These are phyloP conservation scores for Lactarius deliciosus DNA, from an alignment of 768 basidiomycete species.

Conservation along the genomic window DNA sequence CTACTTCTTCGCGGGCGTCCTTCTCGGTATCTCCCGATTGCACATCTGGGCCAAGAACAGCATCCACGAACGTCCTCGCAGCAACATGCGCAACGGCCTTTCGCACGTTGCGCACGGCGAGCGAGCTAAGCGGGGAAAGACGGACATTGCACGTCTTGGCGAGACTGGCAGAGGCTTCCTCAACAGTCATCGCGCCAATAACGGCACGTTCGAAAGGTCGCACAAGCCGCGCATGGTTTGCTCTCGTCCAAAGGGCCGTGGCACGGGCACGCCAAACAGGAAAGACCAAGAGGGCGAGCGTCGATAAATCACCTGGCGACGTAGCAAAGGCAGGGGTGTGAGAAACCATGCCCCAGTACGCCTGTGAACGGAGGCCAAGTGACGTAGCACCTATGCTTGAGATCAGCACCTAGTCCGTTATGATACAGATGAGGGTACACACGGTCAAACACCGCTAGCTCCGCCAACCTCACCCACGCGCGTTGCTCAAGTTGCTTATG, in stretches of 20 bases:
- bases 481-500: slow-evolving; percentile 45
- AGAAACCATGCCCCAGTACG: slow-evolving; percentile 53
- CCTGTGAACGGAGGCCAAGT: slow-evolving; percentile 46
- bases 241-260: slow-evolving; percentile 44
- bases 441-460: slow-evolving; percentile 46
- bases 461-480: slow-evolving; percentile 53
- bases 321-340: slow-evolving; percentile 42
- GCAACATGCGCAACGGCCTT: slow-evolving; percentile 54
- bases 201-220: slow-evolving; percentile 57
- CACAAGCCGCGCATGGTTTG: slow-evolving; percentile 36
- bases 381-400: slow-evolving; percentile 34
- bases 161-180: slow-evolving; percentile 51
- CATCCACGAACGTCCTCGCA: slow-evolving; percentile 52
- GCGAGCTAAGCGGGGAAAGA: slow-evolving; percentile 43
- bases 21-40: slow-evolving; percentile 29
- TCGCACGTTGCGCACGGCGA: slow-evolving; percentile 52
- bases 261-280: slow-evolving; percentile 47
- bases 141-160: slow-evolving; percentile 33
- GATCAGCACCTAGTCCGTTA: slow-evolving; percentile 8
- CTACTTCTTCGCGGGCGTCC: slow-evolving; percentile 39
- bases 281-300: slow-evolving; percentile 57
- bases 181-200: slow-evolving; percentile 49
- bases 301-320: slow-evolving; percentile 50
- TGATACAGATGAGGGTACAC: slow-evolving; percentile 15
- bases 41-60: slow-evolving; percentile 35